These are phyloP conservation scores for Nannizziopsis barbatae DNA, from an alignment of 2,329 filamentous ascomycete species.

Conservation along the genomic window DNA sequence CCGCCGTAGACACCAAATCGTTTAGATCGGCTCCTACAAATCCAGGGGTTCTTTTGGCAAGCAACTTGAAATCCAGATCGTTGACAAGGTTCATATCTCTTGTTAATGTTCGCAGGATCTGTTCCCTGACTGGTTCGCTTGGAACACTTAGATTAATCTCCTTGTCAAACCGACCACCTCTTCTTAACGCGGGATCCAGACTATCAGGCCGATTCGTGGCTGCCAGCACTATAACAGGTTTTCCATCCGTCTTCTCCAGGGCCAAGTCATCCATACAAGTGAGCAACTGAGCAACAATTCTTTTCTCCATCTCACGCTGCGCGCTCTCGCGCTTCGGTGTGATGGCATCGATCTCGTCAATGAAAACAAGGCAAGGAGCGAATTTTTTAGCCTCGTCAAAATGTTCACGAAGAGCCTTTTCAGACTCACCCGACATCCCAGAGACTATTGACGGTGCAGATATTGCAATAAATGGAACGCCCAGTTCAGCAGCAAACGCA, in stretches of 20 bases:
- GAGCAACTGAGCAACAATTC: constrained; percentile 71
- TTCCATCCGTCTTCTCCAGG: constrained; percentile 58
- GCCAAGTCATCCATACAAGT: constrained; percentile 77
- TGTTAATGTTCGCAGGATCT: constrained; percentile 66
- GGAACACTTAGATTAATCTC: constrained; percentile 84
- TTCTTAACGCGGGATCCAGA: constrained; percentile 64
- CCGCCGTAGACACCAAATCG: constrained; percentile 56
- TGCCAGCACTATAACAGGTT: constrained; percentile 77
- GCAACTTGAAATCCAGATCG: constrained; percentile 59
- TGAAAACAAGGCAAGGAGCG: constrained; percentile 81
- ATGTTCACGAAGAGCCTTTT: constrained; percentile 72
- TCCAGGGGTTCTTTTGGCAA: constrained; percentile 79
- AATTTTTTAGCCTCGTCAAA: constrained; percentile 80
- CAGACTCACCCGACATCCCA: constrained; percentile 79
- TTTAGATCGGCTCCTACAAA: constrained; percentile 87
- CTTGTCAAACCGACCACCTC: constrained; percentile 65
- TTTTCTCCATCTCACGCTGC: constrained; percentile 78
- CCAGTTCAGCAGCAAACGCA: constrained; percentile 63
- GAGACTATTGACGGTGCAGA: constrained; percentile 71
- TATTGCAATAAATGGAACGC: constrained; percentile 69
- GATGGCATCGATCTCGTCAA: constrained; percentile 86
- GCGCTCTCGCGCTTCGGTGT: constrained; percentile 74
- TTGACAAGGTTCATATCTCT: constrained; percentile 52
- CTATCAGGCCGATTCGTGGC: constrained; percentile 83
- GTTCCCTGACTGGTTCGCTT: constrained; percentile 61